Evolutionary conservation across 164 flowering plant genomes (phyloP).

Genomic region (Magnolia officinalis): DNA sequence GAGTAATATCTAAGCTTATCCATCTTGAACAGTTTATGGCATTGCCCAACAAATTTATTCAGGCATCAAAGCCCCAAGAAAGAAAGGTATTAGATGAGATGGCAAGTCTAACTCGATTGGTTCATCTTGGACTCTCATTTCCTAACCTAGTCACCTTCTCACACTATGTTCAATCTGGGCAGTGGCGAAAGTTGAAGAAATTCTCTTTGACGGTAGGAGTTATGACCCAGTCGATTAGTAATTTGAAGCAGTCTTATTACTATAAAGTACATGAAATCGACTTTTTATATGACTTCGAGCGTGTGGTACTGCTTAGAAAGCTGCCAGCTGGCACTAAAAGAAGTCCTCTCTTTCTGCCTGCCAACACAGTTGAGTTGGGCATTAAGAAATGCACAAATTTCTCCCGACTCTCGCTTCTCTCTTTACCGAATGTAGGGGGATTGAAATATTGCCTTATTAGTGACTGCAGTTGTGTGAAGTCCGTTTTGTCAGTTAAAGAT

Average conservation of each 20-base stretch:
- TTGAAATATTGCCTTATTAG: no score
- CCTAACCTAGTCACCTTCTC: background rate
- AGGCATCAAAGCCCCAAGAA: background rate
- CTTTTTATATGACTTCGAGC: background rate
- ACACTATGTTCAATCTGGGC: background rate
- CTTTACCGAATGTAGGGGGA: no score
- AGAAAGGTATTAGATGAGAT: background rate
- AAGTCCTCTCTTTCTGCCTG: background rate
- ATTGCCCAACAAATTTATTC: background rate
- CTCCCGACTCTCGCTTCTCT: no score
- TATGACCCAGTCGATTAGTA: no score
- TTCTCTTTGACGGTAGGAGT: background rate
- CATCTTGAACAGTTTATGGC: background rate
- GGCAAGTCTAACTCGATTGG: background rate
- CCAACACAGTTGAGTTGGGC: background rate
- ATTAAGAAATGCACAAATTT: background rate
- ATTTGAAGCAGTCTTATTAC: no score
- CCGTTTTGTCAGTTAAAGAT: no score
- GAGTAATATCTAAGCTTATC: background rate
- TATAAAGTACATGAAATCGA: no score
- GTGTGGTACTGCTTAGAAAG: accelerated
- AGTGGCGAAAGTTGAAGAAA: background rate
- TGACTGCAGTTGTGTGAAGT: background rate
- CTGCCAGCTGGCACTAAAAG: background rate
- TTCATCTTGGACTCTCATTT: background rate